Evolutionary conservation across 2,329 filamentous ascomycete genomes (phyloP).

Genomic region (Aspergillus tanneri): DNA sequence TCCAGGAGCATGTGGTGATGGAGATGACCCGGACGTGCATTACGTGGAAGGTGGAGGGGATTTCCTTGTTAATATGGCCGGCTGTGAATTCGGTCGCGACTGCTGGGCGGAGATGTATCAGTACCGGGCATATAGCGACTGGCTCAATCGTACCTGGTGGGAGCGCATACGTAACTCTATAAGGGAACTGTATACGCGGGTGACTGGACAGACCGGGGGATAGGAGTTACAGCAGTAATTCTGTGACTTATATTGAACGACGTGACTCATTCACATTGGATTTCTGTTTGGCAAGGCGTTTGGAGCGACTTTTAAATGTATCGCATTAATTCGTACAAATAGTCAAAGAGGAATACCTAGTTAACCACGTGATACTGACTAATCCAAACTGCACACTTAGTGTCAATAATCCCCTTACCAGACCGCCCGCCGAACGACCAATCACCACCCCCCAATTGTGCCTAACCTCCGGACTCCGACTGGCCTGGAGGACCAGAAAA

Average conservation of each 20-base stretch:
- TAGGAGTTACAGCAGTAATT: background rate
- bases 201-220: conserved; percentile 15
- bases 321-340: background rate
- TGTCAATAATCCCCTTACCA: background rate
- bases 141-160: conserved; percentile 80
- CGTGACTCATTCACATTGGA: too few relatives aligned
- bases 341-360: too few relatives aligned
- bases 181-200: conserved; percentile 20
- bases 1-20: conserved; percentile 72
- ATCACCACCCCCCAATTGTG: conserved; percentile 29
- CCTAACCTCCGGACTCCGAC: conserved; percentile 9
- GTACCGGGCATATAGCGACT: conserved; percentile 87
- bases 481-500: conserved; percentile 12
- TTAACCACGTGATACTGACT: background rate
- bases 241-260: background rate
- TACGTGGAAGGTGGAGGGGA: conserved; percentile 83
- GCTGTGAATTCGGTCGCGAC: conserved; percentile 93
- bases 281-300: conserved; percentile 15
- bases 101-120: conserved; percentile 98
- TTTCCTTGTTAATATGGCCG: conserved; percentile 97
- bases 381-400: background rate
- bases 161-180: conserved; percentile 55
- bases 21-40: conserved; percentile 69
- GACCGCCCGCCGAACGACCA: conserved; percentile 28
- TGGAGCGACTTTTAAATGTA: background rate